Base-by-base conservation (phyloP, 2,329 filamentous ascomycete species). In the Cladophialophora immunda region DNA sequence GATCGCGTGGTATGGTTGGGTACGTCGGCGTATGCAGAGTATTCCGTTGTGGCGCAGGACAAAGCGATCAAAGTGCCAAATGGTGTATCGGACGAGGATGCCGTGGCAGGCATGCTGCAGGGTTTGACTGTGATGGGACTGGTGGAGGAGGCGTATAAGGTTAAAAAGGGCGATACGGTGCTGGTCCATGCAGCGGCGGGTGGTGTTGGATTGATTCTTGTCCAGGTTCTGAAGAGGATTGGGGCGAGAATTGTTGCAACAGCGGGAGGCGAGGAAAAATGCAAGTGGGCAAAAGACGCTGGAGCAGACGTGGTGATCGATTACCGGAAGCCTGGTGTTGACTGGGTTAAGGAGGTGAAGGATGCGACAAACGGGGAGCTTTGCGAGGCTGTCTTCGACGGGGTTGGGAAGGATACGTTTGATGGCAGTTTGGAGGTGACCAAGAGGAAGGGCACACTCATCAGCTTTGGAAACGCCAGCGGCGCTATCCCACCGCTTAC, bases 131-230 rank as follows among this genome's bases (percentile, higher is more conserved):
- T 93, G 0, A 83, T 95, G 72, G 92, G 92, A 0, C 84, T 97
- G 32, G 87, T 93, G 66, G 87, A 90, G 64, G 93, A 97, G 77
- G 87, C 91, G 3, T 84, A 90, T 70, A 75, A 83, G 0, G 92
- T 94, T 6, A 83, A 92, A 76, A 84, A 87, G 71, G 92, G 90
- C 0, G 92, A 96, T 72, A 95, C 91, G 89, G 85, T 93, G 0
- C 86, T 97, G 2, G 88, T 97, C 17, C 92, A 95, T 73, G 93
- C 93, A 0, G 93, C 93, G 0, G 93, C 93, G 0, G 93, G 93
- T 17, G 93, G 93, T 17, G 92, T 93, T 0, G 92, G 92, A 0
- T 81, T 90, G 52, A 86, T 91, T 79, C 84, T 97, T 29, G 58
- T 57, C 30, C 92, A 96, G 83, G 80, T 97, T 71, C 81, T 97